phyloP scores from a whole-genome alignment of 2,329 filamentous ascomycete genomes.

The Emmonsiellopsis sp. region DNA sequence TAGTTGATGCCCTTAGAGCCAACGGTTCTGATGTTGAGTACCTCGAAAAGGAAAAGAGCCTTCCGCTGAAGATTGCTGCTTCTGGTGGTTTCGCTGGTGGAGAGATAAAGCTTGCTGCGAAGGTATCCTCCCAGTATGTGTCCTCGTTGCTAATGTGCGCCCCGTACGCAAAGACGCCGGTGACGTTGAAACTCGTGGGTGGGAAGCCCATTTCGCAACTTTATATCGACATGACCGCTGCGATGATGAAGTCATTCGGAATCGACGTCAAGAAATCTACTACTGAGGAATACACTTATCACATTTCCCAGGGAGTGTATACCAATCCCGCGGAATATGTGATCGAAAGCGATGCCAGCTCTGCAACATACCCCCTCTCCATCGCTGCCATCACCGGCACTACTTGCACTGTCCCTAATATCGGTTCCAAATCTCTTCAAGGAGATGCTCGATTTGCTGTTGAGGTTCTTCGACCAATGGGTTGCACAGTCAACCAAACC shows the following conservation, averaged over 20 bases:
- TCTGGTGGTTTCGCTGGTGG: slow-evolving; percentile 77
- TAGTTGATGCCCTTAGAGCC: slow-evolving; percentile 77
- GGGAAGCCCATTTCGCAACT: slow-evolving; percentile 94
- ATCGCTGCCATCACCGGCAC: slow-evolving; percentile 93
- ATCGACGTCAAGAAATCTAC: slow-evolving; percentile 67
- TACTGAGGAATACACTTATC: slow-evolving; percentile 80
- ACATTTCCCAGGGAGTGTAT: slow-evolving; percentile 80
- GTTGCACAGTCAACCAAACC: slow-evolving; percentile 79
- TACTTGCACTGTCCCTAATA: slow-evolving; percentile 92
- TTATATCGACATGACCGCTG: slow-evolving; percentile 97
- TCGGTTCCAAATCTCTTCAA: slow-evolving; percentile 83
- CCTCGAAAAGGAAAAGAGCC: slow-evolving; percentile 68
- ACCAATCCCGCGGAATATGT: slow-evolving; percentile 75
- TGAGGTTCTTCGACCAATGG: slow-evolving; percentile 86
- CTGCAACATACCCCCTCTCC: slow-evolving; percentile 89
- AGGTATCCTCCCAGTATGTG: slow-evolving; percentile 97
- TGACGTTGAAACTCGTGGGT: slow-evolving; percentile 83
- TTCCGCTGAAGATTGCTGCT: slow-evolving; percentile 75
- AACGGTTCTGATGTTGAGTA: slow-evolving; percentile 88
- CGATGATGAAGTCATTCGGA: slow-evolving; percentile 94
- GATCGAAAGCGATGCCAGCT: slow-evolving; percentile 95
- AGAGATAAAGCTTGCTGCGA: slow-evolving; percentile 82
- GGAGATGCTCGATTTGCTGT: slow-evolving; percentile 91
- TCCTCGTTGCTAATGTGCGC: slow-evolving; percentile 95
- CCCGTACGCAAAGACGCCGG: slow-evolving; percentile 88